Evolutionary conservation across 192 early-diverging fungal species (phyloP), one percentile per base, ranked within the genome.

Genomic region (Coemansia erecta): DNA sequence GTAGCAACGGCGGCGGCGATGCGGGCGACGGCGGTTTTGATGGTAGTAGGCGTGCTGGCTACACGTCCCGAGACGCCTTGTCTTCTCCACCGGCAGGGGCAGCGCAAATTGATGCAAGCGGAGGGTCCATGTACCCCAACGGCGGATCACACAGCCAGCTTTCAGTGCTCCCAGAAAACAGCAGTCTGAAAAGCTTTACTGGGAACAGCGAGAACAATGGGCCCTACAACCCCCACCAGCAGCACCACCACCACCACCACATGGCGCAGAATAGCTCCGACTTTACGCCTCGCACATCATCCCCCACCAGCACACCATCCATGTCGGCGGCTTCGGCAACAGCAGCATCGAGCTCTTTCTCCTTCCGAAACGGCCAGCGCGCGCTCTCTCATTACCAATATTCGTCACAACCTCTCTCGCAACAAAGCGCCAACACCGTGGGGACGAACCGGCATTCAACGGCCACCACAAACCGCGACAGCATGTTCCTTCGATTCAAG

Each of bases 401-500:
- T 23, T 60, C 63, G 24, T 53, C 51, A 43, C 41, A 46, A 18
- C 56, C 35, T 4, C 10, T 46, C 4, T 46, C 58, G 11, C 63
- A 44, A 8, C 65, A 61, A 35, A 21, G 18, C 53, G 21, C 33
- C 22, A 61, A 18, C 55, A 17, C 15, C 63, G 37, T 39, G 19
- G 52, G 33, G 26, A 40, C 49, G 23, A 66, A 70, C 57, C 45
- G 73, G n/a, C 52, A 63, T 53, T 77, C 73, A 21, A 64, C 73
- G 13, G 67, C 68, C 8, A 57, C 40, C 26, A 47, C 53, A 3
- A 77, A 56, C 66, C 73, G 73, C 52, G 73, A 77, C 60, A 77
- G 73, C 61, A 70, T 77, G 73, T 77, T 77, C 53, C 61, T 70
- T 42, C 73, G 73, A 13, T 55, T 77, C 24, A 77, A 77, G 47